phyloP scores from a whole-genome alignment of 352 stramenopile species.

The Phytophthora kernoviae region DNA sequence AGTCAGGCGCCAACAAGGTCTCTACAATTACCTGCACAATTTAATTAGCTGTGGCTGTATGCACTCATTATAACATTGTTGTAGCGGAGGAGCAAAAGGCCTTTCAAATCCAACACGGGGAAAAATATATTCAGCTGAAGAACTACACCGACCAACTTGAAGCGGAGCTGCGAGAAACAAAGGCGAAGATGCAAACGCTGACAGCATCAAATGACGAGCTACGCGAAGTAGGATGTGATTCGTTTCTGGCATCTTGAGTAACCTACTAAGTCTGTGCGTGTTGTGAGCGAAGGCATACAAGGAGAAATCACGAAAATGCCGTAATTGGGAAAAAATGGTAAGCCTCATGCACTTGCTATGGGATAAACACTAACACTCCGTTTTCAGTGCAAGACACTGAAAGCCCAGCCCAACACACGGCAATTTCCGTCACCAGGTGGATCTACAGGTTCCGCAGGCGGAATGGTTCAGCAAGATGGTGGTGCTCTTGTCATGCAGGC shows the following conservation, averaged over 20 bases:
- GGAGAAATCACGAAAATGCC: constrained; percentile 84
- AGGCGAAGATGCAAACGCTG: constrained; percentile 75
- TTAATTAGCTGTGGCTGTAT: neutral
- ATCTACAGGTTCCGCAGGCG: constrained; percentile 48
- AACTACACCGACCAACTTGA: constrained; percentile 86
- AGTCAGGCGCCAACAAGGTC: constrained; percentile 77
- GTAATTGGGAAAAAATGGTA: constrained; percentile 91
- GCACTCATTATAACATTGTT: neutral
- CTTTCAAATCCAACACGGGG: constrained; percentile 80
- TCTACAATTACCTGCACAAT: neutral
- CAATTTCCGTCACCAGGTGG: constrained; percentile 66
- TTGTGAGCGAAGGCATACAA: constrained; percentile 62
- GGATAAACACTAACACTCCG: constrained; percentile 6
- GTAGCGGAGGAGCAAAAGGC: constrained; percentile 81
- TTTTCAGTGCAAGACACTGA: constrained; percentile 71
- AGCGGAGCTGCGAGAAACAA: constrained; percentile 80
- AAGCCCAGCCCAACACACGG: constrained; percentile 45
- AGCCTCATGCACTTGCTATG: neutral
- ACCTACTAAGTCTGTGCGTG: neutral
- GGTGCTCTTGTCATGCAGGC: constrained; percentile 34
- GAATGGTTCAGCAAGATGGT: constrained; percentile 38
- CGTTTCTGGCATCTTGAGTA: neutral
- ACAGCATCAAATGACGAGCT: constrained; percentile 81
- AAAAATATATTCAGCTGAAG: constrained; percentile 90
- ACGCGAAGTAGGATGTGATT: constrained; percentile 50